Percentiles rank a stretch among this genome's conserved stretches.
These are phyloP conservation scores for Geosmithia putterillii DNA, from an alignment of 2,329 filamentous ascomycete genomes.

Conservation along the genomic window DNA sequence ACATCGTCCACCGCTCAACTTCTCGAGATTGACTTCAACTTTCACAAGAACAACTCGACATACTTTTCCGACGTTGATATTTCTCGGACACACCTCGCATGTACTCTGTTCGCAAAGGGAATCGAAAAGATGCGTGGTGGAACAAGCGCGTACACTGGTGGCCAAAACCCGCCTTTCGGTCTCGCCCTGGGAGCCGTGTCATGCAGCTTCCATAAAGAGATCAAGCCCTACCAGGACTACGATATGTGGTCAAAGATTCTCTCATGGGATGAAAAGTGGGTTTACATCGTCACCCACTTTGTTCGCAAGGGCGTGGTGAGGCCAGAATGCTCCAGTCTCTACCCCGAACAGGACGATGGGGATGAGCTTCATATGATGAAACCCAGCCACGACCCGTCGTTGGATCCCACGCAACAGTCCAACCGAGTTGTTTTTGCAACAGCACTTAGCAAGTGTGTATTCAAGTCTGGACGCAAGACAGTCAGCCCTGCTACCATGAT, in stretches of 20 bases:
- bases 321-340: slow-evolving; percentile 18
- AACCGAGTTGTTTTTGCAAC: slow-evolving; percentile 58
- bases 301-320: slow-evolving; percentile 47
- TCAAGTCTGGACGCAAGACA: slow-evolving; percentile 66
- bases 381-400: background rate
- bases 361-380: background rate
- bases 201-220: slow-evolving; percentile 63
- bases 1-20: slow-evolving; percentile 15
- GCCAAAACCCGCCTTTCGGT: background rate
- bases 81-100: slow-evolving; percentile 68
- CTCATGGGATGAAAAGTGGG: slow-evolving; percentile 73
- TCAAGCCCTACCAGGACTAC: slow-evolving; percentile 54
- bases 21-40: slow-evolving; percentile 75
- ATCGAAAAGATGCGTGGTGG: background rate
- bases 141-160: background rate
- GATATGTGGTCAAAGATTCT: slow-evolving; percentile 64
- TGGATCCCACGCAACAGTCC: slow-evolving; percentile 25
- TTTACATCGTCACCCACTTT: slow-evolving; percentile 66
- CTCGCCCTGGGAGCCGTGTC: slow-evolving; percentile 62
- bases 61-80: slow-evolving; percentile 83
- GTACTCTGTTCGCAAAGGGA: slow-evolving; percentile 11
- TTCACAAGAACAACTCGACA: slow-evolving; percentile 73
- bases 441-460: slow-evolving; percentile 67
- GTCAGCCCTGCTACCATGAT: slow-evolving; percentile 32
- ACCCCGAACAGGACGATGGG: background rate